Evolutionary conservation across 345 rosid species (phyloP), one percentile per base, ranked within the genome.

Genomic region (Ailanthus altissimus): DNA sequence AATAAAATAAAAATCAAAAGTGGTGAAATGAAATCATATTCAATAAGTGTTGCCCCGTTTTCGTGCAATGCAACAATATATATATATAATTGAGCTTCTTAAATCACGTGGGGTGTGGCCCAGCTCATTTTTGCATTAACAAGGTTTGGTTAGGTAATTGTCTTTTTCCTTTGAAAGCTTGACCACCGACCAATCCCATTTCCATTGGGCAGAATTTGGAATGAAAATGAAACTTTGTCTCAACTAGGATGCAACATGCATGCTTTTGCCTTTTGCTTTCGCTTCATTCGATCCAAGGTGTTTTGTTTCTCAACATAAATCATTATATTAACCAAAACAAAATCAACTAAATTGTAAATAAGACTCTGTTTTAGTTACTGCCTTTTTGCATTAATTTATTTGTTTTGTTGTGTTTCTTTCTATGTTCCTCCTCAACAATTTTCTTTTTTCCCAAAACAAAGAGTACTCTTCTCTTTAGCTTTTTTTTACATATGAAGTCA

Each of bases 41-140:
- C 5, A n/a, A 36, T 4, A 16, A 32, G n/a, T 72, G 64, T 13
- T 51, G n/a, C 51, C 5, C 63, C 51, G 14, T 14, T 56, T 72
- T 72, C 28, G 20, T 40, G 75, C 10, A 56, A 54, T 20, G 45
- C 45, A 36, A 32, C 42, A 12, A 18, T 25, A 6, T n/a, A 28
- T 25, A 25, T 5, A 60, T 14, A 14, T 62, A 14, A 47, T 71
- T 54, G 64, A 56, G 61, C 15, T 3, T 49, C 11, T 47, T 13
- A 14, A 5, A 14, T 71, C 79, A 75, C 73, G 67, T 64, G 76
- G 83, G 45, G 8, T 21, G 67, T 36, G 83, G 78, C 66, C 80
- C 80, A 68, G 47, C 59, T 54, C 64, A 67, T 32, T 28, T n/a
- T 62, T 69, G 59, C 71, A 7, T 7, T 3, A 58, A 68, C 42